These are phyloP conservation scores for Kluyveromyces sp. DNA, from an alignment of 1,139 yeast genomes.

Conservation along the genomic window DNA sequence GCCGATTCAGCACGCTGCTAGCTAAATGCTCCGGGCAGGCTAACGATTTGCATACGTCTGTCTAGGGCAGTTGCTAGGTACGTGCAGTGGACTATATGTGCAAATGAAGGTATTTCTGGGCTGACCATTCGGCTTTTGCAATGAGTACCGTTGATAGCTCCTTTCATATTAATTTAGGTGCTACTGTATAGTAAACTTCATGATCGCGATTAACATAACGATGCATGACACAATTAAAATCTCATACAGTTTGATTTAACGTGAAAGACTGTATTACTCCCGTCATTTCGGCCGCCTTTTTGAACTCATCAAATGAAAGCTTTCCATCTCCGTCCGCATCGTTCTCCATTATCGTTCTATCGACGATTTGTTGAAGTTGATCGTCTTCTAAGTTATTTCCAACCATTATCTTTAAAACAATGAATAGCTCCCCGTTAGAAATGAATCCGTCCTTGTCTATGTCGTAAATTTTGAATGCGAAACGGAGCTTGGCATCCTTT, in stretches of 20 bases:
- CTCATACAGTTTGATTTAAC: constrained; percentile 29
- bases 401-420: constrained; percentile 95
- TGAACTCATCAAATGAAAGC: constrained; percentile 81
- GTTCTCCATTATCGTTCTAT: constrained; percentile 91
- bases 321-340: constrained; percentile 89
- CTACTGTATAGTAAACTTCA: too few relatives aligned
- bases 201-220: too few relatives aligned
- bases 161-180: too few relatives aligned
- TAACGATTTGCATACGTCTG: too few relatives aligned
- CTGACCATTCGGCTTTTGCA: too few relatives aligned
- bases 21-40: too few relatives aligned
- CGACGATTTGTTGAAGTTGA: constrained; percentile 91
- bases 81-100: too few relatives aligned
- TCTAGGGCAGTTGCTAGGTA: too few relatives aligned
- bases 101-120: too few relatives aligned
- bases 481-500: constrained; percentile 72
- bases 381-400: constrained; percentile 82
- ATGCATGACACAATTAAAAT: too few relatives aligned
- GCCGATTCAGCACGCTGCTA: too few relatives aligned
- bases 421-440: constrained; percentile 88
- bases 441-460: constrained; percentile 93
- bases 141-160: too few relatives aligned
- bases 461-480: constrained; percentile 92
- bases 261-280: constrained; percentile 58
- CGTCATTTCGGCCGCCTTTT: constrained; percentile 61